Percentiles rank a stretch among this genome's conserved stretches.
Evolutionary conservation across 1,284 basidiomycete genomes (phyloP).

Genomic region (Mycosarcoma maydis): DNA sequence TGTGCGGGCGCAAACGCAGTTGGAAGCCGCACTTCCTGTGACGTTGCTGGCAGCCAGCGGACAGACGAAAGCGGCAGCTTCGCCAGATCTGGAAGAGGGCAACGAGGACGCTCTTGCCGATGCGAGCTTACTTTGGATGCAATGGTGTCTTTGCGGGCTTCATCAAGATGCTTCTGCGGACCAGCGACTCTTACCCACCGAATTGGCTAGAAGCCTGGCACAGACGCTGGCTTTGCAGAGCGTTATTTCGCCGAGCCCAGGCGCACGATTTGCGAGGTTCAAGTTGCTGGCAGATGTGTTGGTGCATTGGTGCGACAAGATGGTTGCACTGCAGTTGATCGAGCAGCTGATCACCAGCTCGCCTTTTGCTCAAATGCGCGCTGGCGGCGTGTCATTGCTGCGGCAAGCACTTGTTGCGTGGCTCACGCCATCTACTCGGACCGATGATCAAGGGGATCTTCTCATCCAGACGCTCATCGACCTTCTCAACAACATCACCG

Average conservation of each 20-base stretch:
- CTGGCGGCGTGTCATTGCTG: conserved; percentile 34
- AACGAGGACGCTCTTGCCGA: conserved; percentile 39
- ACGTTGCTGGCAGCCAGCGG: conserved; percentile 25
- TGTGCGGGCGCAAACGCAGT: conserved; percentile 24
- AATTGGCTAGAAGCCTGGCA: conserved; percentile 28
- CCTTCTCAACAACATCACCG: conserved; percentile 9
- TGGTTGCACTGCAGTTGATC: conserved; percentile 14
- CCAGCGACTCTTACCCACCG: conserved; percentile 9
- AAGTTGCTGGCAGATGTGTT: conserved; percentile 38
- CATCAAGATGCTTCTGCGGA: conserved; percentile 19
- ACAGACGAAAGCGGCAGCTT: conserved; percentile 41
- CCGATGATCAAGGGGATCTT: background rate
- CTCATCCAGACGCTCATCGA: background rate
- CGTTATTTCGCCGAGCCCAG: conserved; percentile 44
- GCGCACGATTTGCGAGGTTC: conserved; percentile 38
- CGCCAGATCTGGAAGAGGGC: conserved; percentile 25
- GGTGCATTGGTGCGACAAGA: conserved; percentile 9
- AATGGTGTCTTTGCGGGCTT: conserved; percentile 30
- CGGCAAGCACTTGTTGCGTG: conserved; percentile 3
- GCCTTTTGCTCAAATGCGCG: conserved; percentile 51
- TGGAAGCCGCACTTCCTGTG: conserved; percentile 40
- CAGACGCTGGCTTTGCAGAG: conserved; percentile 53
- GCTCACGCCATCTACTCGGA: background rate
- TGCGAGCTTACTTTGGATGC: conserved; percentile 43
- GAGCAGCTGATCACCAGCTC: conserved; percentile 40